Base-by-base conservation (phyloP, 441 rosid genomes). In the Pelargonium cotyledonis region DNA sequence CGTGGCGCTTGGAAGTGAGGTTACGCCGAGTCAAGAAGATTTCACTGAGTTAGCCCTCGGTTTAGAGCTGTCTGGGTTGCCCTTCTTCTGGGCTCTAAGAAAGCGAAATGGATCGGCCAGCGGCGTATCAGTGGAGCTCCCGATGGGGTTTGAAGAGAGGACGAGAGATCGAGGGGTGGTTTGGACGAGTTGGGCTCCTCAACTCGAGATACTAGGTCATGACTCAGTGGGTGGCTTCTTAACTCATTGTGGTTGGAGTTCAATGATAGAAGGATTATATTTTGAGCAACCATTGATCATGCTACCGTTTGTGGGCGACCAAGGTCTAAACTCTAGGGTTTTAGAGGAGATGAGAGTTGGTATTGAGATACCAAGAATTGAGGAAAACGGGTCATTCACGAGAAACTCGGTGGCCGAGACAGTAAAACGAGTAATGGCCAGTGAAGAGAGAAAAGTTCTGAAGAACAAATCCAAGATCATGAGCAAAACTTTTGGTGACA, bases 161-260 rank as follows among this genome's bases (percentile, higher is more conserved):
- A n/a, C n/a, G n/a, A n/a, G n/a, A n/a, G n/a, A 70, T 1, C 82
- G 73, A 1, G 80, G 84, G 0, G 5, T 80, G 6, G 69, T 84
- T 23, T 75, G 75, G 71, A 68, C 63, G 2, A 69, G 72, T 38
- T 84, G 87, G 87, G 79, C 62, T 0, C 84, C 85, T 18, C 85
- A 84, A 57, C 67, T 75, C 3, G 65, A 41, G 8, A 77, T 80
- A 29, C 76, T 82, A 7, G 68, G 47, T 6, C 88, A 82, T 12
- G 73, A 26, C 18, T 80, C 84, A 0, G 72, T 80, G 4, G 86
- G 85, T 72, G 74, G 0, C 83, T 84, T 6, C 79, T 83, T 78
- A 76, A 79, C 62, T 85, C 83, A 1, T 65, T 65, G n/a, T n/a
- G n/a, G n/a, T n/a, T n/a, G n/a, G n/a, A n/a, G n/a, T n/a, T n/a